Evolutionary conservation across 805 yeast genomes (phyloP).

Genomic region (Metschnikowia dekortorum): DNA sequence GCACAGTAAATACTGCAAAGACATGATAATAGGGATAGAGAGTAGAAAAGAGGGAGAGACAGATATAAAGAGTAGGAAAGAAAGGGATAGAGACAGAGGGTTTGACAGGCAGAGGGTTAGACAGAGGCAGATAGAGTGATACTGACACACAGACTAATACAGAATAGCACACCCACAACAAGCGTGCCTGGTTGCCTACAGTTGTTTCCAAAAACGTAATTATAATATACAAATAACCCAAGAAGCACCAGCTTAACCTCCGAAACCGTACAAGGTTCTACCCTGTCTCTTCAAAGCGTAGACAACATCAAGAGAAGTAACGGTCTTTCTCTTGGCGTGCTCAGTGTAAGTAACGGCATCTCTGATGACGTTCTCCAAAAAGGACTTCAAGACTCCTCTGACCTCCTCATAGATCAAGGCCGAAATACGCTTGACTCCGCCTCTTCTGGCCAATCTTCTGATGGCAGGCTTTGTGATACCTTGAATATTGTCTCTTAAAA

Average conservation of each 20-base stretch:
- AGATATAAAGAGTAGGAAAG: no score
- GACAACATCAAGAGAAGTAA: slow-evolving; percentile 96
- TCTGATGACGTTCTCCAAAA: slow-evolving; percentile 96
- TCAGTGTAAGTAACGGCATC: slow-evolving; percentile 99
- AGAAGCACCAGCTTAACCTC: slow-evolving; percentile 56
- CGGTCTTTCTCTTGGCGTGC: slow-evolving; percentile 99
- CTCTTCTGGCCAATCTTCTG: slow-evolving; percentile 99
- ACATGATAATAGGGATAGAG: no score
- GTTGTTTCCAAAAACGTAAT: slow-evolving; percentile 2
- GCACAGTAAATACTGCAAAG: no score
- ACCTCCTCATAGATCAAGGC: slow-evolving; percentile 98
- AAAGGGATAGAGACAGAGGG: no score
- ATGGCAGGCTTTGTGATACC: slow-evolving; percentile 99
- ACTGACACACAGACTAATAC: no score
- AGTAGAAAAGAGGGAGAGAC: no score
- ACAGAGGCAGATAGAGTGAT: no score
- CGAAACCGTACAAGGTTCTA: slow-evolving; percentile 99
- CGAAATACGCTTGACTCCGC: slow-evolving; percentile 99
- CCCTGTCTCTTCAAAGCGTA: slow-evolving; percentile 99
- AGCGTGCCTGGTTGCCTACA: no score
- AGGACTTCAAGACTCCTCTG: slow-evolving; percentile 92
- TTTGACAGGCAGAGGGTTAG: no score
- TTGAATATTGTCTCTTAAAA: slow-evolving; percentile 98
- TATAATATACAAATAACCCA: slow-evolving; percentile 7
- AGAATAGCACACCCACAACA: no score